phyloP scores from a whole-genome alignment of 2,329 filamentous ascomycete genomes.

The Scedosporium boydii region DNA sequence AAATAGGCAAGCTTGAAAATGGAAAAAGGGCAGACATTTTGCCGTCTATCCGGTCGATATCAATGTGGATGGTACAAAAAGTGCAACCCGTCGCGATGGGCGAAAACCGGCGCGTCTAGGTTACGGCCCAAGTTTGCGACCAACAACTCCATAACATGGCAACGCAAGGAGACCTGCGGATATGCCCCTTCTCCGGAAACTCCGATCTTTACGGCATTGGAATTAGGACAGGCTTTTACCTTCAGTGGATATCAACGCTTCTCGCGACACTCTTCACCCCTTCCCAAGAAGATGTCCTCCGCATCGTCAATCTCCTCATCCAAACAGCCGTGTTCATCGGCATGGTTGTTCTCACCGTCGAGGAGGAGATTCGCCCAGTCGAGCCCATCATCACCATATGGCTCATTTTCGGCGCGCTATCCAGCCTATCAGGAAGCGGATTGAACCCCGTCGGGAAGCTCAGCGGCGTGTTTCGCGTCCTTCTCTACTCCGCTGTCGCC shows the following conservation, averaged over 20 bases:
- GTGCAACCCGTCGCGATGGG: no score
- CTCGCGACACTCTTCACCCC: conserved; percentile 15
- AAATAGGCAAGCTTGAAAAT: no score
- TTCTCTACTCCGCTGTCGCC: conserved; percentile 15
- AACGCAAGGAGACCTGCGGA: neutral
- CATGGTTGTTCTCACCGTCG: conserved; percentile 15
- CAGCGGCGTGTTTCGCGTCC: conserved; percentile 13
- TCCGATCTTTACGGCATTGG: conserved; percentile 19
- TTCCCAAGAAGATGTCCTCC: conserved; percentile 12
- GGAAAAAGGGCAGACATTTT: no score
- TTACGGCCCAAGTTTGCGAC: neutral
- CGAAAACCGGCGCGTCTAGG: no score
- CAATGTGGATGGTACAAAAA: no score
- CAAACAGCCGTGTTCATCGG: conserved; percentile 18
- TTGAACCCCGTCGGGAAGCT: conserved; percentile 12
- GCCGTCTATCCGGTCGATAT: no score
- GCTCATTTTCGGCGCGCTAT: conserved; percentile 16
- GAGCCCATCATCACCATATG: conserved; percentile 16
- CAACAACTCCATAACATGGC: neutral
- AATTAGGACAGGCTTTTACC: conserved; percentile 17
- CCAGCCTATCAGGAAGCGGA: conserved; percentile 16
- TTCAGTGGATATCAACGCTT: conserved; percentile 16
- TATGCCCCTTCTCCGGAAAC: conserved; percentile 2
- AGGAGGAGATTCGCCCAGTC: conserved; percentile 9
- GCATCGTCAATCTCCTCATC: conserved; percentile 21